Conservation (phyloP, 768 basidiomycete species). For the Lactarius tabidus region DNA sequence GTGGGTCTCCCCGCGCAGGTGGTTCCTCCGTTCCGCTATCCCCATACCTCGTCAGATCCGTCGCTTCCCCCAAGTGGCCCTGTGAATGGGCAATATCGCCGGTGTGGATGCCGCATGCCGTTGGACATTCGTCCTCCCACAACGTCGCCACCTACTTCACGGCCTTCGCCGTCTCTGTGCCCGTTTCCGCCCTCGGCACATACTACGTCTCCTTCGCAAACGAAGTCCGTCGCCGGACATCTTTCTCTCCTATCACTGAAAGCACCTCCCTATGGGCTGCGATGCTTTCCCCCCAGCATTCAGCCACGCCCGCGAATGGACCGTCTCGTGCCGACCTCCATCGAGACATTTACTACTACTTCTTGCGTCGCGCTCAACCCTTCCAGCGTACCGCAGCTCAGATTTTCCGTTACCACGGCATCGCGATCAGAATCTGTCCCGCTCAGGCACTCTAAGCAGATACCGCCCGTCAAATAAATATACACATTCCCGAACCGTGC, state of each 20-base stretch:
- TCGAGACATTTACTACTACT: slow-evolving; percentile 6
- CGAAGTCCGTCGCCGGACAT: slow-evolving; percentile 13
- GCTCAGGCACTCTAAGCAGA: neutral
- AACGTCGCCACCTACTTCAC: neutral
- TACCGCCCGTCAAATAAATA: no score
- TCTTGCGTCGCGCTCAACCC: neutral
- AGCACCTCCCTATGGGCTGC: slow-evolving; percentile 7
- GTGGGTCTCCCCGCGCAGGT: neutral
- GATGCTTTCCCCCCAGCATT: neutral
- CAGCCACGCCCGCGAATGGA: neutral
- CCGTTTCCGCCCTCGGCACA: neutral
- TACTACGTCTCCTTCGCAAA: neutral
- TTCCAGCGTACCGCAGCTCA: neutral
- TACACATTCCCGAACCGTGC: no score
- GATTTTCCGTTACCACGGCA: neutral
- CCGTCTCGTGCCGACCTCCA: slow-evolving; percentile 9
- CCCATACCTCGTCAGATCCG: neutral
- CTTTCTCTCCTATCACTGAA: slow-evolving; percentile 15
- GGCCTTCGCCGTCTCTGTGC: neutral
- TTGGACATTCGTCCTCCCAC: neutral
- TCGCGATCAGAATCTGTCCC: neutral
- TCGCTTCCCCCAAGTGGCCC: neutral
- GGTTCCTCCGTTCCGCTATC: neutral
- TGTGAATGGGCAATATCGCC: no score
- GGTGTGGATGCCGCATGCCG: neutral